A percentile compares a stretch with the other conserved stretches of the same genome.
phyloP scores from a whole-genome alignment of 2,329 filamentous ascomycete species.

The Claviceps sp. region DNA sequence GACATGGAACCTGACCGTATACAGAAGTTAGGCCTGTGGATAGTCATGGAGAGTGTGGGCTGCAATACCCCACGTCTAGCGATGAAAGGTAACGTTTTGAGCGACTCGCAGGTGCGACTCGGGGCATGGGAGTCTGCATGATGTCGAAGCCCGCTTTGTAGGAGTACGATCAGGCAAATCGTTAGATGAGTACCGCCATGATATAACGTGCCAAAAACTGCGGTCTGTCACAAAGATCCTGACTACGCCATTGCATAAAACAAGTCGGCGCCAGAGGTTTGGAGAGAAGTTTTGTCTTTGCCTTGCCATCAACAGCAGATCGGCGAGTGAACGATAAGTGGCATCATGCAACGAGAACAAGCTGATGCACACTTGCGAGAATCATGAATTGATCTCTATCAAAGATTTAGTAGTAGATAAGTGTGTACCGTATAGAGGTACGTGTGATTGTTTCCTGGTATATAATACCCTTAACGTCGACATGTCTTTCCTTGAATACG shows the following conservation, averaged over 20 bases:
- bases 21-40: slow-evolving; percentile 50
- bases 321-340: not conserved
- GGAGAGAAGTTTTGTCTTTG: not conserved
- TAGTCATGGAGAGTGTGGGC: slow-evolving; percentile 73
- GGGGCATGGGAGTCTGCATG: slow-evolving; percentile 26
- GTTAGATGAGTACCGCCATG: too few species aligned
- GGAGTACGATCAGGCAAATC: not conserved
- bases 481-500: not conserved
- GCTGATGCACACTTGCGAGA: not conserved
- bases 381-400: not conserved
- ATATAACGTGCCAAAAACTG: not conserved
- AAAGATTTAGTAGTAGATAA: not conserved
- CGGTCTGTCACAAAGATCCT: not conserved
- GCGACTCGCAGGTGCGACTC: slow-evolving; percentile 31
- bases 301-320: not conserved
- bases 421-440: not conserved
- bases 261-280: not conserved
- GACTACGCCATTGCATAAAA: not conserved
- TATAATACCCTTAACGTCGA: slow-evolving; percentile 7
- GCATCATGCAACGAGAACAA: not conserved
- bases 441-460: slow-evolving; percentile 4
- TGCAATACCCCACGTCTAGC: slow-evolving; percentile 26
- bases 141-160: not conserved
- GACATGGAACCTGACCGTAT: slow-evolving; percentile 56
- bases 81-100: slow-evolving; percentile 40